These are phyloP conservation scores for Tetrahymena thermophila DNA, from an alignment of 73 alveolate genomes.

Conservation along the genomic window DNA sequence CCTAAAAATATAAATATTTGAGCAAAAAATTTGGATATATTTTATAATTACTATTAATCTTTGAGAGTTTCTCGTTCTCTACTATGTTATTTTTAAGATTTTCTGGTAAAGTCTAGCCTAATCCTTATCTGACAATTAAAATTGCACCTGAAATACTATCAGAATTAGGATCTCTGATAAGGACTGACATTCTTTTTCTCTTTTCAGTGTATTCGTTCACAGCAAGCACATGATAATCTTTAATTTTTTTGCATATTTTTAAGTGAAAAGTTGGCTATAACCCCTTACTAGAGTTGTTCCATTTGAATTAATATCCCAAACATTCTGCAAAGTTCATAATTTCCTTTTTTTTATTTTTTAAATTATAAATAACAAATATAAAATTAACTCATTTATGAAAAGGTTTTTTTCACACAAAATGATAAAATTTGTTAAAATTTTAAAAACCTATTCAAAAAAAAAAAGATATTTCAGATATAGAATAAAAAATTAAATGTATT, in stretches of 20 bases:
- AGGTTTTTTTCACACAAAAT: too few species aligned
- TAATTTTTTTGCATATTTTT: neutral
- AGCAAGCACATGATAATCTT: neutral
- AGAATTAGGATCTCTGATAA: neutral
- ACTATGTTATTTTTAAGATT: neutral
- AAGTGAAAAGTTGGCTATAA: neutral
- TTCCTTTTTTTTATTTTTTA: neutral
- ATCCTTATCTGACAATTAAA: neutral
- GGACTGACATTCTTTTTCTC: neutral
- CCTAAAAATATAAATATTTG: neutral
- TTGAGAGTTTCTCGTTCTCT: neutral
- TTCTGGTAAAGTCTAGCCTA: neutral
- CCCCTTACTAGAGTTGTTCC: neutral
- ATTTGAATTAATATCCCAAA: neutral
- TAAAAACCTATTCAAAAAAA: too few species aligned
- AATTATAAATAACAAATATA: neutral
- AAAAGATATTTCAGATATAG: too few species aligned
- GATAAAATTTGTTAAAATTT: too few species aligned
- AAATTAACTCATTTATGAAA: too few species aligned
- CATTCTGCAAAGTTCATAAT: neutral
- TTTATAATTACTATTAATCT: neutral
- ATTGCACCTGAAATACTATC: neutral
- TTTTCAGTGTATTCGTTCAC: neutral
- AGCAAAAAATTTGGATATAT: neutral
- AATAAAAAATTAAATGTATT: too few species aligned